Conservation (phyloP, 2,329 filamentous ascomycete genomes). For the Colletotrichum sp. region DNA sequence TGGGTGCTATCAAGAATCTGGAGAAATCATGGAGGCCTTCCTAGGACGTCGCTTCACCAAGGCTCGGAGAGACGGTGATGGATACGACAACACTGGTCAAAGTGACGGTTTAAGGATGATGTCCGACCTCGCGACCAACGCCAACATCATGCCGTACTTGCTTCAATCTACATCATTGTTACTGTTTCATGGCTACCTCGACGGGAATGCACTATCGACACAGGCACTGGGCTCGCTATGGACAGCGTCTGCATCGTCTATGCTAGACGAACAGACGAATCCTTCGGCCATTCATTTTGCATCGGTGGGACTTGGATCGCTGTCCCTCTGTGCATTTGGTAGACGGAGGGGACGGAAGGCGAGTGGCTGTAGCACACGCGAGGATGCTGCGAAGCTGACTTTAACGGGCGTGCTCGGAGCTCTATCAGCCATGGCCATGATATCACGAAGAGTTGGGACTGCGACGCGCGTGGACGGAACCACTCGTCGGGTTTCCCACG, state of each 20-base stretch:
- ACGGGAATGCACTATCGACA: not conserved
- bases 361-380: not conserved
- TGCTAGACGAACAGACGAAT: not conserved
- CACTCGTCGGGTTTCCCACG: not conserved
- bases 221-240: slow-evolving; percentile 1
- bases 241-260: not conserved
- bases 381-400: not conserved
- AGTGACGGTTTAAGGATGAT: slow-evolving; percentile 33
- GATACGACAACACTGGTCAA: not conserved
- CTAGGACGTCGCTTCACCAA: slow-evolving; percentile 37
- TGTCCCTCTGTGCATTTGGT: not conserved
- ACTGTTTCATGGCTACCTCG: not conserved
- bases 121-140: slow-evolving; percentile 26
- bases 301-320: not conserved
- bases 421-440: slow-evolving; percentile 30
- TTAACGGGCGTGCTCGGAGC: slow-evolving; percentile 34
- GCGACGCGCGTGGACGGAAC: not conserved
- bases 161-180: not conserved
- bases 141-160: not conserved
- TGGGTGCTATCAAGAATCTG: slow-evolving; percentile 42
- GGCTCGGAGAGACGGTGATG: slow-evolving; percentile 24
- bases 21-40: slow-evolving; percentile 42
- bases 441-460: slow-evolving; percentile 4
- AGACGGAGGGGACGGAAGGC: not conserved
- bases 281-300: not conserved